Conservation (phyloP, 257 asterid genomes). For the Craterostigma plantagineum region DNA sequence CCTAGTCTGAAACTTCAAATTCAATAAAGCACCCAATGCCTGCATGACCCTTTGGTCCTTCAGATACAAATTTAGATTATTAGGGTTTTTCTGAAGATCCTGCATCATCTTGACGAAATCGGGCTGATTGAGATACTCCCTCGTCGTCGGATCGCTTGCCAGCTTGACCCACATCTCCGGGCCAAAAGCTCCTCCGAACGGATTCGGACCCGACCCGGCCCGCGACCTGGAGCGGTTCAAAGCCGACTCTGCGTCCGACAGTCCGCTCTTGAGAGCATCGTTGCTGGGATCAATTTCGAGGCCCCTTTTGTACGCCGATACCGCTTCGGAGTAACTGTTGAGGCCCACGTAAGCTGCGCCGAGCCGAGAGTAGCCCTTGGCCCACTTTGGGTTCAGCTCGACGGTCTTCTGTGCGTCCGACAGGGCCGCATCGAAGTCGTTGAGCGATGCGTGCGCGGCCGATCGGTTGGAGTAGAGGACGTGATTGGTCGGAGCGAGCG, state of each 20-base stretch:
- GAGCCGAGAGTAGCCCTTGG: constrained; percentile 76
- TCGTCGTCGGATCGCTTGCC: too few species aligned
- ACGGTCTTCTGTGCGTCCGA: constrained; percentile 81
- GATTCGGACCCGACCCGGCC: constrained; percentile 19
- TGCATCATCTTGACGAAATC: constrained; percentile 74
- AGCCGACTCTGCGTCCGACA: constrained; percentile 59
- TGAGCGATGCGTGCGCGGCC: constrained; percentile 71
- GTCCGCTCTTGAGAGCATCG: constrained; percentile 70
- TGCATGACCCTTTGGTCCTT: constrained; percentile 86
- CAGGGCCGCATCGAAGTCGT: constrained; percentile 49
- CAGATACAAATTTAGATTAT: constrained; percentile 40
- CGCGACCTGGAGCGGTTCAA: constrained; percentile 18
- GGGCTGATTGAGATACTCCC: constrained; percentile 45
- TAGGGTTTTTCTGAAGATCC: constrained; percentile 74
- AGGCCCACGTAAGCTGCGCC: constrained; percentile 80
- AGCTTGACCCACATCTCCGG: constrained; percentile 96
- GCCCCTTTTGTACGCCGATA: constrained; percentile 54
- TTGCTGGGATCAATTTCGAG: constrained; percentile 71
- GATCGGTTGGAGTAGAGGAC: constrained; percentile 91
- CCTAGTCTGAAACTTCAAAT: constrained; percentile 32
- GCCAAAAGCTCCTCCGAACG: constrained; percentile 82
- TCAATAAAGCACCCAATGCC: constrained; percentile 64
- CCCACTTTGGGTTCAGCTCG: constrained; percentile 76
- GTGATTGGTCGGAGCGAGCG: constrained; percentile 49
- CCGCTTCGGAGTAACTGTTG: constrained; percentile 36